phyloP scores from a whole-genome alignment of 2,329 filamentous ascomycete genomes.

The Berkeleyomyces basicola region DNA sequence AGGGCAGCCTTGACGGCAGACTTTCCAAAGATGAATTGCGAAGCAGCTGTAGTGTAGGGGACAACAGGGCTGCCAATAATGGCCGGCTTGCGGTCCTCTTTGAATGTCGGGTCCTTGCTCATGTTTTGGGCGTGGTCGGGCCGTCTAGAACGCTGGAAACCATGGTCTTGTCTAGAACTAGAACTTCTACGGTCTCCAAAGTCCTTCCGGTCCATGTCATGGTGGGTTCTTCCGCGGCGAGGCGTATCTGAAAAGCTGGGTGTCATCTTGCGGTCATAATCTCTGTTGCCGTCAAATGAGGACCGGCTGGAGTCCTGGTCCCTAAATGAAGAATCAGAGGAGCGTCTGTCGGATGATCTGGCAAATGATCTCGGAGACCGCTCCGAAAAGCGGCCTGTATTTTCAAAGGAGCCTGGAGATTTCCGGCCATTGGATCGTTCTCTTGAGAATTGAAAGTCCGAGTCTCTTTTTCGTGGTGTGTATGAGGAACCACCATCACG shows the following conservation, averaged over 20 bases:
- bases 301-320: not conserved
- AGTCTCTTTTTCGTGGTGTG: not conserved
- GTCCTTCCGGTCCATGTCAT: not conserved
- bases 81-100: not conserved
- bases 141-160: not conserved
- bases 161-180: not conserved
- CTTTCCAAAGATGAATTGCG: slow-evolving; percentile 78
- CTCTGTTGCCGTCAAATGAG: not conserved
- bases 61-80: slow-evolving; percentile 11
- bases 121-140: not conserved
- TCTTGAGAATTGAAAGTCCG: no score
- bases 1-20: slow-evolving; percentile 70
- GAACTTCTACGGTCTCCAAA: not conserved
- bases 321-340: not conserved
- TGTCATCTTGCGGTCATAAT: not conserved
- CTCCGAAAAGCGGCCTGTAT: not conserved
- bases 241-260: not conserved
- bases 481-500: not conserved
- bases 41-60: slow-evolving; percentile 62
- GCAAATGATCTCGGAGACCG: not conserved
- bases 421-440: not conserved
- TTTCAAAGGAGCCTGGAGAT: not conserved
- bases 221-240: not conserved
- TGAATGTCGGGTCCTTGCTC: not conserved
- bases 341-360: not conserved